These are phyloP conservation scores for Wallacemonas sp. DNA, from an alignment of 208 protist genomes.

Conservation along the genomic window DNA sequence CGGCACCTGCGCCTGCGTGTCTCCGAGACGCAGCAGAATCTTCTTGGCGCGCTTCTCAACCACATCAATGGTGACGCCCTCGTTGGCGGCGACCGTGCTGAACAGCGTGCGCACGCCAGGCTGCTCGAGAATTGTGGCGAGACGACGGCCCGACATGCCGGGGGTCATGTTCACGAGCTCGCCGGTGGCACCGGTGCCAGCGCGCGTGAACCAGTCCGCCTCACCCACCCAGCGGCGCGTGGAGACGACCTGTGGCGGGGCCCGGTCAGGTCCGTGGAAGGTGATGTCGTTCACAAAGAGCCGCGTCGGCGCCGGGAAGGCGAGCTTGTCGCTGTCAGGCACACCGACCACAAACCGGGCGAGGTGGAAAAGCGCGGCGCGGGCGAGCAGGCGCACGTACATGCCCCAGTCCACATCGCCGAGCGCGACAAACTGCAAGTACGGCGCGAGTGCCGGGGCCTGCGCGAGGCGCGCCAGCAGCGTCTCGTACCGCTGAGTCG, in stretches of 20 bases:
- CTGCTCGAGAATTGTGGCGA: conserved; percentile 55
- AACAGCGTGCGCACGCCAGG: conserved; percentile 57
- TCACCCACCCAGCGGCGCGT: conserved; percentile 27
- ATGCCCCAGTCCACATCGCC: conserved; percentile 63
- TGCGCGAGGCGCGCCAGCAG: conserved; percentile 32
- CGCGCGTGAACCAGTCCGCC: conserved; percentile 46
- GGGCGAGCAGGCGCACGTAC: conserved; percentile 62
- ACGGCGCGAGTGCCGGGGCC: conserved; percentile 29
- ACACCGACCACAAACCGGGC: conserved; percentile 23
- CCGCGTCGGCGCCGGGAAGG: conserved; percentile 49
- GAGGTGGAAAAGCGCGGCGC: conserved; percentile 43
- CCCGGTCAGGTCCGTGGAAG: conserved; percentile 36
- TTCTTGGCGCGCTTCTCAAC: conserved; percentile 49
- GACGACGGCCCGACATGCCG: conserved; percentile 53
- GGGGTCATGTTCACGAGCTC: conserved; percentile 32
- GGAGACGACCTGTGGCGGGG: conserved; percentile 38
- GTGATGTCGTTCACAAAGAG: conserved; percentile 64
- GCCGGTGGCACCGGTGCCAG: conserved; percentile 52
- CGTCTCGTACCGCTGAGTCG: conserved; percentile 23
- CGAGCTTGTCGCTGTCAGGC: conserved; percentile 4
- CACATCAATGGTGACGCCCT: conserved; percentile 36
- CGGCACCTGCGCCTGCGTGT: conserved; percentile 48
- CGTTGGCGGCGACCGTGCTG: conserved; percentile 38
- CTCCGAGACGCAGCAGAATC: conserved; percentile 79
- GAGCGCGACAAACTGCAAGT: conserved; percentile 51